Base-by-base conservation (phyloP, 768 basidiomycete genomes). In the Pulveroboletus ravenelii region DNA sequence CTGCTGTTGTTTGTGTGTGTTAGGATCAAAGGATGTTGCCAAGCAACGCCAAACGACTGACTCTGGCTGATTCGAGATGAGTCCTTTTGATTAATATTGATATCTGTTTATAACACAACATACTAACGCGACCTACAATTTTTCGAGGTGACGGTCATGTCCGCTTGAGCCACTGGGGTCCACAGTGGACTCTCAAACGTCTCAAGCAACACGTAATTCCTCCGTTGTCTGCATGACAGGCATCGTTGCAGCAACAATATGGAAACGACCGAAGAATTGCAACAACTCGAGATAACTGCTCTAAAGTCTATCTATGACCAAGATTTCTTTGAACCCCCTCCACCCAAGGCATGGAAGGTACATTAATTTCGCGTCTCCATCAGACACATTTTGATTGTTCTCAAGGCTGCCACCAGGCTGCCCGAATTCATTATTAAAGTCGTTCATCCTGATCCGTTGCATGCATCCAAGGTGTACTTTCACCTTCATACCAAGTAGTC, bases 301-400 rank as follows among this genome's bases (percentile, higher is more conserved):
- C 74, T 92, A 54, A 79, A 81, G 65, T 84, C 88, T 53, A 93
- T 92, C 53, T 92, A 87, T 70, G 84, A 76, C 57, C 79, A 85
- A 54, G 83, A 91, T 61, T 91, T 89, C 61, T 75, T 82, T 23
- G 79, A 86, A 60, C 78, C 77, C 48, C 84, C 84, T 18, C 82
- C 87, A 14, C 84, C 85, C 30, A 89, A 81, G 62, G 89, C 80
- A 45, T 93, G 90, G 89, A 91, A 89, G 78, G 89, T 87, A 35
- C 10, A 51, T 47, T 18, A 5, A 14, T 8, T 9, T 30, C 18
- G 70, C 65, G 9, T 41, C 32, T 27, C 30, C 14, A 40, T 23
- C 45, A 23, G 25, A 50, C 47, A 32, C 31, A 41, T 27, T 36
- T 46, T 50, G 41, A 56, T 52, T 0, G 41, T 55, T 41, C 14